Evolutionary conservation across 257 asterid genomes (phyloP), one percentile per base, ranked within the genome.

Genomic region (Rauvolfia tetraphylla): DNA sequence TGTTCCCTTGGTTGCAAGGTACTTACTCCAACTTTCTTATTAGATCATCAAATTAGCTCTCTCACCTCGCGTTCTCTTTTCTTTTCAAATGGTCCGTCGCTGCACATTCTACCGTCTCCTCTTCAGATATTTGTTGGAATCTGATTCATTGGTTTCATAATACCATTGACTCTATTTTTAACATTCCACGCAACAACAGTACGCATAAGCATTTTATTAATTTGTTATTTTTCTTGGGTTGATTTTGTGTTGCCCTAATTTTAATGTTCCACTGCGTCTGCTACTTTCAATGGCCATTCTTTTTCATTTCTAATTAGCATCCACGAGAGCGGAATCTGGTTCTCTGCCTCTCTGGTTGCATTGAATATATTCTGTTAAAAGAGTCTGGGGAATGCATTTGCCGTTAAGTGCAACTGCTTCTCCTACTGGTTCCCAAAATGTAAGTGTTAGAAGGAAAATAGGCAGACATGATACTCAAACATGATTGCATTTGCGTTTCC

Each of bases 1-100:
- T 92, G 96, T 85, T 92, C 96, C 33, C 92, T 92, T 51, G 97
- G 97, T 33, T 92, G 97, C 84, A 92, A 92, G 96, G 97, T 92
- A 70, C 20, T 14, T 8, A 9, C n/a, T n/a, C n/a, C n/a, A n/a
- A n/a, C n/a, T n/a, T n/a, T n/a, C n/a, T n/a, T n/a, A n/a, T n/a
- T n/a, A n/a, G n/a, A n/a, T n/a, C 8, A 41, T 41, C 5, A 41
- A 41, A 41, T 56, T 3, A 5, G 11, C 62, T 56, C 62, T 20
- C 17, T 23, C 20, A 23, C 41, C 56, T 41, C 25, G 2, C 74
- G 14, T 5, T 41, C 22, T 7, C 57, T 29, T 5, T 56, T 58
- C 68, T 68, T 70, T 61, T 89, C 91, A 90, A 90, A 88, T 2
- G 49, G 49, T 44, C 49, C 49, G 11, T 44, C 49, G 8, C 67